Base-by-base conservation (phyloP, 169 alveolate species). In the Neospora caninum region DNA sequence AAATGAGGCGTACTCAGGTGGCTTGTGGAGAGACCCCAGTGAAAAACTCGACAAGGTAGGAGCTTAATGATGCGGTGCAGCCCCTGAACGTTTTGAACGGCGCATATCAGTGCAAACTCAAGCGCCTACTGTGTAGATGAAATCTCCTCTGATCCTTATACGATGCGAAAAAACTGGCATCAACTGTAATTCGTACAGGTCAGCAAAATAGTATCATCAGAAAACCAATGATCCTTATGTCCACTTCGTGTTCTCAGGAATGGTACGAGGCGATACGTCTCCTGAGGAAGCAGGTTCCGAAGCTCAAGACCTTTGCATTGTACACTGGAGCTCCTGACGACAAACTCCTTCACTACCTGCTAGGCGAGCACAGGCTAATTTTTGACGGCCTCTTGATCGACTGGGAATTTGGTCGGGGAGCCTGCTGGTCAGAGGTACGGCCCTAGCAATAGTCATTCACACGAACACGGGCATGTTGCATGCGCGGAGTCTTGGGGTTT, bases 381-480 rank as follows among this genome's bases (percentile, higher is more conserved):
- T 43, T 82, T 41, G 89, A 82, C 13, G 89, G 89, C 64, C 89
- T 82, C 41, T 49, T 82, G 18, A 41, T 82, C 18, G 89, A 82
- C 89, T 82, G 89, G 89, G 89, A 82, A 31, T 82, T 41, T 31
- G 89, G 89, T 18, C 89, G 54, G 25, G 69, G 67, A 7, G 89
- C 89, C 34, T 82, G 89, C 67, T 82, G 89, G 89, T 41, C 89
- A 41, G 89, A 39, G 89, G 89, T 82, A 42, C 31, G 89, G 1
- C 41, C 9, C n/a, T 13, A 29, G 45, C 86, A 36, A 78, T 1
- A 20, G 73, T 22, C 0, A 13, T 64, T 64, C 58, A 7, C 58
- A 49, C 58, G 58, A 49, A 49, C 58, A 49, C 22, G 58, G 58
- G 58, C 58, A 49, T 4, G 58, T 4, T 49, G 58, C 13, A 13